Evolutionary conservation across 2,329 filamentous ascomycete species (phyloP), one percentile per base, ranked within the genome.

Genomic region (Penicillium verrucosum): DNA sequence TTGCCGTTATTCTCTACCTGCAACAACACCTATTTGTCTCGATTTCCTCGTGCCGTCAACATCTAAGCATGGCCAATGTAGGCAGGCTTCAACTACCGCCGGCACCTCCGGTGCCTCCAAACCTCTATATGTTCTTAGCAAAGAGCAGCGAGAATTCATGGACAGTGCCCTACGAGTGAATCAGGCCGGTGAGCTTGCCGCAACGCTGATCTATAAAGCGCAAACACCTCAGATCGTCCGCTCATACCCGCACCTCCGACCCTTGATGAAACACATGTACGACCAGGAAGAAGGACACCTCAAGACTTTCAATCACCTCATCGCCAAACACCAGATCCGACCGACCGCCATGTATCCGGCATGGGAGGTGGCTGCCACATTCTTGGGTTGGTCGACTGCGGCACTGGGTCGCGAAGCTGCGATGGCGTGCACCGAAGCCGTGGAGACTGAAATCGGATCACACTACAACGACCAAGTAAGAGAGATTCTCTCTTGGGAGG

Each of bases 381-480:
- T 88, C 0, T 77, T 99, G 8, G 94, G 94, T 18, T 97, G 94
- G 92, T 83, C 85, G 5, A 99, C 94, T 0, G 94, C 89, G 0
- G 77, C 94, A 41, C 82, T 99, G 82, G 92, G 94, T 0, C 85
- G 91, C 47, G 92, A 97, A 76, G 92, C 93, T 2, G 93, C 94
- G 36, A 99, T 99, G 94, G 94, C 94, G 12, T 99, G 94, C 73
- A 97, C 94, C 0, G 94, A 99, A 76, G 94, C 94, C 1, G 93
- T 99, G 1, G 94, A 99, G 81, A 99, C 93, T 7, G 94, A 97
- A 79, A 99, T 99, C 61, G 94, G 94, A 2, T 86, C 86, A 29
- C 94, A 99, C 77, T 99, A 99, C 74, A 97, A 97, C 72, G 86
- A 86, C 62, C 94, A 99, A 77, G 91, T 99, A 41, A 81, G 90